Evolutionary conservation across 1,284 basidiomycete genomes (phyloP), one percentile per base, ranked within the genome.

Genomic region (Anthracocystis setariae): DNA sequence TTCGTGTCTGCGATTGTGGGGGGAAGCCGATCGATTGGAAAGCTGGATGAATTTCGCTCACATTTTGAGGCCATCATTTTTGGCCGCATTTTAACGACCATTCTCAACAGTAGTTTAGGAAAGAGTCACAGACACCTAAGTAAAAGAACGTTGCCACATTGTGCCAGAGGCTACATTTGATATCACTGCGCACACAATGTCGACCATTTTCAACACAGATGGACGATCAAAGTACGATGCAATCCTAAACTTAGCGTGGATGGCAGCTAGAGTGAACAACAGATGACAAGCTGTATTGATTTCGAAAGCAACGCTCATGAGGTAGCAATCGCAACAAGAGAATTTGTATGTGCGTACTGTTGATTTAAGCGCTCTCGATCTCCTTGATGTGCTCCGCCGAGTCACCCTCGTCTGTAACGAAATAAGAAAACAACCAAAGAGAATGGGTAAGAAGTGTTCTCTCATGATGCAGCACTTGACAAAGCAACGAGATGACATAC

Each of bases 381-480:
- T 77, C 60, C 58, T 76, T 42, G 59, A 74, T 54, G 69, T 74
- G 46, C 59, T 79, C 38, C 32, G 67, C 64, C 18, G 77, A 74
- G 58, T 77, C 76, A 13, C 54, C 73, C 46, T 68, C 62, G 64
- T 64, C 76, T 78, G 58, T 46, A 24, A 29, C 7, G 29, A 29
- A 29, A 29, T 5, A 17, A 23, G 15, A 24, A 13, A 23, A 20
- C 21, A 50, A 40, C 37, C 15, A 27, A 47, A 38, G 32, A 8
- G 32, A 46, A 21, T 24, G 9, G 15, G 38, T 1, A 33, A 24
- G 33, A 25, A 5, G 17, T 17, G 43, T 23, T 45, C 21, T 12
- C 17, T 13, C 17, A 20, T 8, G 17, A 37, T 37, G 8, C 35
- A 7, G n/a, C 15, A n/a, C 2, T 42, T 42, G 40, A 23, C 5